Evolutionary conservation across 2,329 filamentous ascomycete genomes (phyloP).

Genomic region (Didymella exigua): DNA sequence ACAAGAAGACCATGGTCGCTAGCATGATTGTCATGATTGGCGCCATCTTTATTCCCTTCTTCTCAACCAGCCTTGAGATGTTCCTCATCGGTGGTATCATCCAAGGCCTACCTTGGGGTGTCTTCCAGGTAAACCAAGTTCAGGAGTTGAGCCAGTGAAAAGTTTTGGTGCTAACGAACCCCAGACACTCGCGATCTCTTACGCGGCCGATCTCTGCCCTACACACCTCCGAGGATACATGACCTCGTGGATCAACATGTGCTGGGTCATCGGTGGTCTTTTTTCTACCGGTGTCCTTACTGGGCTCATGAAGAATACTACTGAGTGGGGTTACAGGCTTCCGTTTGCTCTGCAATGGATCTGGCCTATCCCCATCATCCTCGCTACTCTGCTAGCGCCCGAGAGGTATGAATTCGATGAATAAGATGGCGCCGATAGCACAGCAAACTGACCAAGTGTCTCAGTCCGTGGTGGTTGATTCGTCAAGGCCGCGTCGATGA

Average conservation of each 20-base stretch:
- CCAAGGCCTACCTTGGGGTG: slow-evolving; percentile 50
- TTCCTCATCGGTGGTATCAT: slow-evolving; percentile 63
- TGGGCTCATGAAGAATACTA: slow-evolving; percentile 65
- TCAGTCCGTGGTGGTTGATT: slow-evolving; percentile 46
- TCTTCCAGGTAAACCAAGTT: slow-evolving; percentile 36
- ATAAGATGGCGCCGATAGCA: not conserved
- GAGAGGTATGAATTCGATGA: slow-evolving; percentile 49
- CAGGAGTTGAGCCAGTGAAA: not conserved
- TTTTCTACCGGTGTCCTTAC: slow-evolving; percentile 72
- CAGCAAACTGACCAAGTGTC: not conserved
- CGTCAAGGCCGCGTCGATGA: slow-evolving; percentile 66
- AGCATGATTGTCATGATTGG: slow-evolving; percentile 32
- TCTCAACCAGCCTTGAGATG: slow-evolving; percentile 55
- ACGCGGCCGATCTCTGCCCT: slow-evolving; percentile 63
- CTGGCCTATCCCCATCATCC: slow-evolving; percentile 70
- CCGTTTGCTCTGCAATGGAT: slow-evolving; percentile 74
- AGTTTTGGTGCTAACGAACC: not conserved
- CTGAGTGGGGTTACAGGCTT: slow-evolving; percentile 70
- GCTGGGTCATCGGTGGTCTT: slow-evolving; percentile 70
- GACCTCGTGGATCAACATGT: slow-evolving; percentile 71
- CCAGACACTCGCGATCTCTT: slow-evolving; percentile 35
- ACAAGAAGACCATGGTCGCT: slow-evolving; percentile 35
- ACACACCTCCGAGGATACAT: slow-evolving; percentile 64
- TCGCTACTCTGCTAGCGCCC: slow-evolving; percentile 69
- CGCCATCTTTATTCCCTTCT: slow-evolving; percentile 37